Conservation (phyloP, 2,329 filamentous ascomycete species). For the Escovopsis sp. region DNA sequence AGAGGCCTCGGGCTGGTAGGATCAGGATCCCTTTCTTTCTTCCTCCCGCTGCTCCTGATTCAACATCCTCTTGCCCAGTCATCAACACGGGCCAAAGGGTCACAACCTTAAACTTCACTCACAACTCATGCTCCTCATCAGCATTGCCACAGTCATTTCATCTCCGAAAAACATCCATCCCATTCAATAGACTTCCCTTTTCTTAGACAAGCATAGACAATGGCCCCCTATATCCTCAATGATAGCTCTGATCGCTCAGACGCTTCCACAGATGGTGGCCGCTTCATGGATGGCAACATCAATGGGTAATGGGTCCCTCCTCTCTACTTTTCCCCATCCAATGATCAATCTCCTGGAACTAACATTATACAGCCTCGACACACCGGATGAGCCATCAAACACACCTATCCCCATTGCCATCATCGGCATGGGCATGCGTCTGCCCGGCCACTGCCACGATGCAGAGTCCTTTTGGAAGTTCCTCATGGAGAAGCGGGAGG, state of each 20-base stretch:
- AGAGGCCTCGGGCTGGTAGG: too few species aligned
- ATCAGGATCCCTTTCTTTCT: too few species aligned
- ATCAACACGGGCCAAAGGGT: too few species aligned
- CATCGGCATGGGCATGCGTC: constrained; percentile 27
- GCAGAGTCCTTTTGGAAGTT: constrained; percentile 24
- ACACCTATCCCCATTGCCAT: constrained; percentile 20
- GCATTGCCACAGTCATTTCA: too few species aligned
- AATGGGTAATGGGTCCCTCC: not conserved
- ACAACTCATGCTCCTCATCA: too few species aligned
- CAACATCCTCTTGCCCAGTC: too few species aligned
- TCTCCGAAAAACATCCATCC: not conserved
- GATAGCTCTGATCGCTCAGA: not conserved
- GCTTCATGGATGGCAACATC: not conserved
- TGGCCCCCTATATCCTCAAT: not conserved
- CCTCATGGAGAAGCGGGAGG: constrained; percentile 17
- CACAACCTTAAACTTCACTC: too few species aligned
- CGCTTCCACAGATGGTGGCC: not conserved
- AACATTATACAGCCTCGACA: not conserved
- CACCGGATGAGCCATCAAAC: not conserved
- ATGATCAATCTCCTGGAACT: too few species aligned
- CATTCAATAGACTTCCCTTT: not conserved
- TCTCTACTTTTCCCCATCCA: too few species aligned
- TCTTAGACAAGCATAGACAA: not conserved
- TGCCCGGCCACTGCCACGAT: constrained; percentile 21
- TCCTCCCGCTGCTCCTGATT: too few species aligned